Conservation (phyloP, 2,329 filamentous ascomycete species). For the Metarhizium robertsii region DNA sequence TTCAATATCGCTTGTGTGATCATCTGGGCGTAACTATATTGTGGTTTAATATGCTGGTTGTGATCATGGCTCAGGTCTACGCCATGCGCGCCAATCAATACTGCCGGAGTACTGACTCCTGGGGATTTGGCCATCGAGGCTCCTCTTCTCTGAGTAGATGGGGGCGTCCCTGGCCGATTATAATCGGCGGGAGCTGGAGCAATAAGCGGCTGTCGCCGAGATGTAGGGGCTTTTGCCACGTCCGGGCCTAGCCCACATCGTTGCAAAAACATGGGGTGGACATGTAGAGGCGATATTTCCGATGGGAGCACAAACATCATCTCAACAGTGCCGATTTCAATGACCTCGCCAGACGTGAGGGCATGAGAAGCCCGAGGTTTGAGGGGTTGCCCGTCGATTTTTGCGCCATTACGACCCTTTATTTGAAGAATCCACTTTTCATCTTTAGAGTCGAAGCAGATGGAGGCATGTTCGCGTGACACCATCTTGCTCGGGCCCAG, state of each 20-base stretch:
- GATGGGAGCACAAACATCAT: conserved; percentile 98
- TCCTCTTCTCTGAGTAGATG: conserved; percentile 29
- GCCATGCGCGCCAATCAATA: conserved; percentile 34
- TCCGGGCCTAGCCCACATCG: conserved; percentile 48
- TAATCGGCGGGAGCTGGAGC: conserved; percentile 53
- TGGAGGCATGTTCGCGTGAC: conserved; percentile 66
- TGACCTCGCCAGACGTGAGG: conserved; percentile 77
- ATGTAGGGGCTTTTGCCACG: conserved; percentile 17
- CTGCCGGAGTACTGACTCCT: conserved; percentile 24
- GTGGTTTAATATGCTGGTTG: conserved; percentile 86
- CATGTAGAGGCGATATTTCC: conserved; percentile 54
- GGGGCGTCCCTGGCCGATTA: conserved; percentile 52
- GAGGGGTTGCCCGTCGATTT: conserved; percentile 65
- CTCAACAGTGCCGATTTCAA: conserved; percentile 86
- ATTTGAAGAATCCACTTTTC: conserved; percentile 77
- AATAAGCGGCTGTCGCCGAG: conserved; percentile 36
- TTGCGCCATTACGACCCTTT: conserved; percentile 85
- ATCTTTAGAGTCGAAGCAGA: conserved; percentile 59
- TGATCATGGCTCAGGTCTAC: conserved; percentile 75
- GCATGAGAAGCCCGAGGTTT: conserved; percentile 56
- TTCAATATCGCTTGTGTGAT: conserved; percentile 94
- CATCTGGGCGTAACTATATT: conserved; percentile 92
- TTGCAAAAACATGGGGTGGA: conserved; percentile 61
- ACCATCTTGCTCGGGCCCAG: conserved; percentile 76
- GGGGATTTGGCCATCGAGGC: conserved; percentile 20